Conservation (phyloP, 2,329 filamentous ascomycete species). For the Myriosclerotinia curreyana region DNA sequence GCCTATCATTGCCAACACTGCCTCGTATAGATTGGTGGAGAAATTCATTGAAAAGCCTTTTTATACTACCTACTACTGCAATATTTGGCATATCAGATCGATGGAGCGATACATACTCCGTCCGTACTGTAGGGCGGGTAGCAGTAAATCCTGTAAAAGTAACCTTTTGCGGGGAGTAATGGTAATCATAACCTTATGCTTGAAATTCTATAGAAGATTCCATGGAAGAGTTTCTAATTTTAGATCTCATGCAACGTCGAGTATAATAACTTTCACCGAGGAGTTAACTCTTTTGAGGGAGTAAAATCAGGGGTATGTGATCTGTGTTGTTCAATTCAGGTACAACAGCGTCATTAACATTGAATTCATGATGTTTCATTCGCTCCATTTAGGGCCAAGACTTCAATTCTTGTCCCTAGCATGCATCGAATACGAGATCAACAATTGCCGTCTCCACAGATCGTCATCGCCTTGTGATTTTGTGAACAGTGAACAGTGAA, state of each 20-base stretch:
- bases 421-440: conserved; percentile 45
- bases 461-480: background rate
- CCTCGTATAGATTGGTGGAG: background rate
- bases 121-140: too few relatives aligned
- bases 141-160: too few relatives aligned
- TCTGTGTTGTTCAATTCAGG: too few relatives aligned
- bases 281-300: too few relatives aligned
- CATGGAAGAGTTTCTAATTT: background rate
- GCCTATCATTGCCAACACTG: too few relatives aligned
- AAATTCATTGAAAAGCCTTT: background rate
- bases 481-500: background rate
- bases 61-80: too few relatives aligned
- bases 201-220: background rate
- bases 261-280: too few relatives aligned
- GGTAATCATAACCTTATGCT: background rate
- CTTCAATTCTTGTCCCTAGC: background rate
- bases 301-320: too few relatives aligned
- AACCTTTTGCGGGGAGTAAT: background rate
- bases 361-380: background rate
- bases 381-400: background rate
- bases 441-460: conserved; percentile 30
- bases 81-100: too few relatives aligned
- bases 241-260: background rate
- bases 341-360: too few relatives aligned
- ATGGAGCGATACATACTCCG: too few relatives aligned